Evolutionary conservation across 2,329 filamentous ascomycete genomes (phyloP).

Genomic region (Zalaria sp.): DNA sequence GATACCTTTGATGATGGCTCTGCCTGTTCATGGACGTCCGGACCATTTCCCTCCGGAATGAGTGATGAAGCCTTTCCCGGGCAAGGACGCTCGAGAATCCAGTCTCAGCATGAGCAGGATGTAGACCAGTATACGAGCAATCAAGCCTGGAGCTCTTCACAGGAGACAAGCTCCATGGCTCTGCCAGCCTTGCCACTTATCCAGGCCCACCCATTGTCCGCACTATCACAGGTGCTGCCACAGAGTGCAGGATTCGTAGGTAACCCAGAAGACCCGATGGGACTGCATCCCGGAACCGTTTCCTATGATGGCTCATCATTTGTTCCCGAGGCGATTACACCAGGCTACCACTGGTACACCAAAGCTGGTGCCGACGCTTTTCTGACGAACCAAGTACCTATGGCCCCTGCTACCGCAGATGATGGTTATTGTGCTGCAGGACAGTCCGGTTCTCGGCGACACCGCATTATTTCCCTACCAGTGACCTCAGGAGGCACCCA

Average conservation of each 20-base stretch:
- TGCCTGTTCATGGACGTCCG: not conserved
- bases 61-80: slow-evolving; percentile 1
- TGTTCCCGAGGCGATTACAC: not conserved
- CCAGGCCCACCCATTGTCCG: not conserved
- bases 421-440: not conserved
- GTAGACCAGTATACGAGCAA: not conserved
- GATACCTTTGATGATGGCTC: not conserved
- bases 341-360: not conserved
- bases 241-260: slow-evolving; percentile 6
- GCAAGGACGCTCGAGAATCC: not conserved
- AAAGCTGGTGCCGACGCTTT: slow-evolving; percentile 1
- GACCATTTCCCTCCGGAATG: not conserved
- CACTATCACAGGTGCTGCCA: not conserved
- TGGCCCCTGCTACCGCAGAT: slow-evolving; percentile 1
- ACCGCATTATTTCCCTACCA: not conserved
- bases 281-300: not conserved
- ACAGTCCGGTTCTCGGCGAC: not conserved
- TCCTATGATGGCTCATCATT: slow-evolving; percentile 1
- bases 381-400: not conserved
- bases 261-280: not conserved
- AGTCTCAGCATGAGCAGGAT: not conserved
- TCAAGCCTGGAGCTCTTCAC: not conserved
- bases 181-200: slow-evolving; percentile 1
- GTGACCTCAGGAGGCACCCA: not conserved
- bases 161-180: not conserved